Conservation (phyloP, 805 yeast species). For the Maudiozyma serrabonitensis region DNA sequence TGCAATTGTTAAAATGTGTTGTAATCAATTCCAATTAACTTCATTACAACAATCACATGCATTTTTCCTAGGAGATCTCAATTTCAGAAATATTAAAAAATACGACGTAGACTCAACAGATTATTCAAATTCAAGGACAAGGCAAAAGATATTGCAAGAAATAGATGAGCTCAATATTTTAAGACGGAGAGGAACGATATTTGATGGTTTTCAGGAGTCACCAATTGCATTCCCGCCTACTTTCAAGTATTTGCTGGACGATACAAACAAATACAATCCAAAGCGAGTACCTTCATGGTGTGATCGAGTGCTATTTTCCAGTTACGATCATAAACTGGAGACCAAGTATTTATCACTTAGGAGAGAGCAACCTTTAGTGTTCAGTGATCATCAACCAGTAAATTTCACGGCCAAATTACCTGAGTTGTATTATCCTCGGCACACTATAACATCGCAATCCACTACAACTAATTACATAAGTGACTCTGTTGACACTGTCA, state of each 20-base stretch:
- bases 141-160: constrained; percentile 17
- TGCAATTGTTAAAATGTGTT: constrained; percentile 42
- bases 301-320: constrained; percentile 62
- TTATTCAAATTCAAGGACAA: constrained; percentile 8
- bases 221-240: constrained; percentile 67
- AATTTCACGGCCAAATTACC: constrained; percentile 27
- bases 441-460: neutral
- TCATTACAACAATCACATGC: constrained; percentile 54
- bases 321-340: constrained; percentile 25
- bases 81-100: constrained; percentile 48
- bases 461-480: no score
- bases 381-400: constrained; percentile 82
- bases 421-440: neutral
- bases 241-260: constrained; percentile 52
- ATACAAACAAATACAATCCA: constrained; percentile 38
- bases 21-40: constrained; percentile 13
- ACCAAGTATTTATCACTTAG: constrained; percentile 39
- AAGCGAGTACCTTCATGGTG: constrained; percentile 84
- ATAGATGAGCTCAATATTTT: constrained; percentile 30
- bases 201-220: constrained; percentile 59
- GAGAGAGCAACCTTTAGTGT: constrained; percentile 30
- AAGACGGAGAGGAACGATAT: constrained; percentile 31
- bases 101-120: constrained; percentile 10
- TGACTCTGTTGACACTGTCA: constrained; percentile 8
- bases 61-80: constrained; percentile 78